Base-by-base conservation (phyloP, 371 early-diverging fungal species). In the Apophysomyces sp. region DNA sequence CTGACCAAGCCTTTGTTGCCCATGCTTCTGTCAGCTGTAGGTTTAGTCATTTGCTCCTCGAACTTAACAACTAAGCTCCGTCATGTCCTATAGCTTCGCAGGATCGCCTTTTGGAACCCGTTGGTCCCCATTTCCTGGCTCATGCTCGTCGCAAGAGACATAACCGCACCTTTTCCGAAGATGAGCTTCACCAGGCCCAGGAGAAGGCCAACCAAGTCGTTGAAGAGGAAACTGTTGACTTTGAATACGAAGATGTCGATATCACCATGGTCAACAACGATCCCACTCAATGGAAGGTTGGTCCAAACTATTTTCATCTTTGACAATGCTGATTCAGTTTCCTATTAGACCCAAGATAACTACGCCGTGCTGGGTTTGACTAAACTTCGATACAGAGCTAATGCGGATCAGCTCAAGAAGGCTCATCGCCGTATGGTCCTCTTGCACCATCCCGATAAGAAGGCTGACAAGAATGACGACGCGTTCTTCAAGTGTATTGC, bases 401-500 rank as follows among this genome's bases (percentile, higher is more conserved):
- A 86, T 3, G 85, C 87, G 60, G 93, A 90, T 34, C 92, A 94
- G 64, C 88, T 95, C 78, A 89, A 91, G 80, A 86, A 81, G 73
- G 85, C 84, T 62, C 91, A 94, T 71, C 92, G 94, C 71, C 84
- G 86, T 69, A 92, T 90, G 86, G 95, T 94, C 55, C 83, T 94
- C 55, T 81, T 85, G 36, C 92, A 93, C 79, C 94, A 94, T 66
- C 94, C 94, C 37, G 94, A 94, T 69, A 94, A 94, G 88, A 94
- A 94, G 76, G 91, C 92, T 31, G 88, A 90, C 58, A 86, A 86
- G 68, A 88, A 88, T 72, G 94, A 95, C 65, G 98, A 98, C 83
- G 84, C 90, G 28, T 95, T 96, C 86, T 98, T 98, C 92, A 98
- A 98, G 87, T 98, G 99, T 80, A 91, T 98, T 66, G 95, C 96